Percentiles rank a stretch among this genome's conserved stretches.
These are phyloP conservation scores for Oxytropis ochrocephala DNA, from an alignment of 306 rosid genomes.

Conservation along the genomic window DNA sequence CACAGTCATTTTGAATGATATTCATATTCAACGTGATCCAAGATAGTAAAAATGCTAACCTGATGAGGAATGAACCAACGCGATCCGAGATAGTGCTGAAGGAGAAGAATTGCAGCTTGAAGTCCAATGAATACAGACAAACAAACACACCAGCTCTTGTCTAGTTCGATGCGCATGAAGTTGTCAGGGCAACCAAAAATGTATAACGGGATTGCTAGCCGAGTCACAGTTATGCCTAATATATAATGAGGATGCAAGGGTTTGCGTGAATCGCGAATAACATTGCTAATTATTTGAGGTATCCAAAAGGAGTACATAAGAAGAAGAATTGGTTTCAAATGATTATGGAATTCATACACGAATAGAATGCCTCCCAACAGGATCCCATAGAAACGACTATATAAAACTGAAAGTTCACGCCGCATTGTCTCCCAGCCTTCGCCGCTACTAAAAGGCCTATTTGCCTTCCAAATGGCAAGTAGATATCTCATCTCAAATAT, in stretches of 20 bases:
- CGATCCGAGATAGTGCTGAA: slow-evolving; percentile 94
- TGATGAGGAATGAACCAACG: slow-evolving; percentile 97
- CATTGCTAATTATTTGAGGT: slow-evolving; percentile 83
- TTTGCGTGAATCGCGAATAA: slow-evolving; percentile 84
- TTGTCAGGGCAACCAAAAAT: slow-evolving; percentile 89
- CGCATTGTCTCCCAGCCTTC: slow-evolving; percentile 97
- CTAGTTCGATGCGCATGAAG: slow-evolving; percentile 86
- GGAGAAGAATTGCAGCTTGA: slow-evolving; percentile 74
- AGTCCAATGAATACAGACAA: slow-evolving; percentile 55
- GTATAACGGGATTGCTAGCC: slow-evolving; percentile 79
- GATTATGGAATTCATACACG: slow-evolving; percentile 88
- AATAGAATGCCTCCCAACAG: slow-evolving; percentile 91
- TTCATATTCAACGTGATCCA: not conserved
- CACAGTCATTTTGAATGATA: too few species aligned
- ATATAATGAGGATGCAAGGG: slow-evolving; percentile 92
- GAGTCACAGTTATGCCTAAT: slow-evolving; percentile 72
- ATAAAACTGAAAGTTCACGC: slow-evolving; percentile 87
- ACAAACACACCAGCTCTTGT: slow-evolving; percentile 67
- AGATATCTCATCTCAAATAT: slow-evolving; percentile 98
- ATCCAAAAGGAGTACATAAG: slow-evolving; percentile 90
- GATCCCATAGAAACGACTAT: slow-evolving; percentile 90
- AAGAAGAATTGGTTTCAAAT: slow-evolving; percentile 69
- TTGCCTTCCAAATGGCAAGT: slow-evolving; percentile 96
- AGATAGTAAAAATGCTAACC: slow-evolving; percentile 37
- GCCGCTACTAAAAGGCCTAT: slow-evolving; percentile 69